These are phyloP conservation scores for Pilasporangium apinafurcum DNA, from an alignment of 352 stramenopile genomes.

Conservation along the genomic window DNA sequence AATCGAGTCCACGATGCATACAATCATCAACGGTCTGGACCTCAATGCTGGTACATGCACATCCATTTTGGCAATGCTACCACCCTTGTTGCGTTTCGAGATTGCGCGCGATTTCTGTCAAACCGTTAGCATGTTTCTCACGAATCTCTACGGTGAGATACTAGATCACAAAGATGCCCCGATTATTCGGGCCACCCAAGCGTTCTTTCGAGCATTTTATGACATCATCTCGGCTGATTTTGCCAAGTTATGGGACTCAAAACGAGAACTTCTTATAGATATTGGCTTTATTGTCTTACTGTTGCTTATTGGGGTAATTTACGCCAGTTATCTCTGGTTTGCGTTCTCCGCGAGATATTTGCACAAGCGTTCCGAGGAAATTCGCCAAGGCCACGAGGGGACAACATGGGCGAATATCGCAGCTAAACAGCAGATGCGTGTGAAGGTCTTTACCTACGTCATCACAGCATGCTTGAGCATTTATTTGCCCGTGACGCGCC, in stretches of 20 bases:
- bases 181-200: conserved; percentile 8
- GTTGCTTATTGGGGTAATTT: conserved; percentile 14
- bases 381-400: conserved; percentile 38
- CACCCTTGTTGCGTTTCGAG: conserved; percentile 28
- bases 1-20: conserved; percentile 17
- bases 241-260: conserved; percentile 7
- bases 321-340: conserved; percentile 38
- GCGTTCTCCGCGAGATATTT: conserved; percentile 19
- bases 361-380: conserved; percentile 30
- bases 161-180: conserved; percentile 13
- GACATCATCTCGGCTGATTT: conserved; percentile 24
- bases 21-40: conserved; percentile 11
- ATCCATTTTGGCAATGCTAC: conserved; percentile 14
- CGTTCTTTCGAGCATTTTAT: conserved; percentile 12
- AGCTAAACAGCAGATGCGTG: conserved; percentile 19
- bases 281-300: conserved; percentile 17
- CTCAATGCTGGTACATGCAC: conserved; percentile 4
- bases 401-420: conserved; percentile 25
- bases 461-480: conserved; percentile 33
- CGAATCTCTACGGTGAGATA: conserved; percentile 21
- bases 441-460: conserved; percentile 29
- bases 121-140: conserved; percentile 34
- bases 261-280: conserved; percentile 10
- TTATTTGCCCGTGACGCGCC: conserved; percentile 33
- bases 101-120: conserved; percentile 46